These are phyloP conservation scores for Macrophomina phaseolina DNA, from an alignment of 2,329 filamentous ascomycete genomes.

Conservation along the genomic window DNA sequence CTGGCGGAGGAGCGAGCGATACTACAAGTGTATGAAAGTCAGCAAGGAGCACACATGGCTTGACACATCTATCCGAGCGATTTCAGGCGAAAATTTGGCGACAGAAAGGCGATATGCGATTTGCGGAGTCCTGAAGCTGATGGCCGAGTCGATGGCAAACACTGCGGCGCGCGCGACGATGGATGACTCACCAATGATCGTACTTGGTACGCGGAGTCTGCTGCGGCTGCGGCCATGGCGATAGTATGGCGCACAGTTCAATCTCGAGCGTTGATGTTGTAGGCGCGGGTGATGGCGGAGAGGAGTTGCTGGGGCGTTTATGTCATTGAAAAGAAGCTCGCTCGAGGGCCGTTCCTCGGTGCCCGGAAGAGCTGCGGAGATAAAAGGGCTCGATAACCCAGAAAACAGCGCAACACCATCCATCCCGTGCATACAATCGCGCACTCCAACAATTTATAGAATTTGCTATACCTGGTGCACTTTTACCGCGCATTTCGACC, in stretches of 20 bases:
- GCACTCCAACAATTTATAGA: background rate
- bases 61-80: background rate
- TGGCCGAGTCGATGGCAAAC: conserved; percentile 13
- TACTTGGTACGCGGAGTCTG: conserved; percentile 46
- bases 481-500: conserved; percentile 20
- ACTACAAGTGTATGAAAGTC: conserved; percentile 59
- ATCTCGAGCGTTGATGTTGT: background rate
- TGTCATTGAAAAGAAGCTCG: conserved; percentile 27
- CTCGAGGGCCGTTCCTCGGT: conserved; percentile 19
- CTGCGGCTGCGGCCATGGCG: conserved; percentile 36
- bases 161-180: background rate
- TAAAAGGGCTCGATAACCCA: background rate
- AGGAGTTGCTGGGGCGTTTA: conserved; percentile 21
- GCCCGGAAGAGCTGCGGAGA: conserved; percentile 15
- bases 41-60: background rate
- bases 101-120: background rate
- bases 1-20: conserved; percentile 88
- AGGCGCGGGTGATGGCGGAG: conserved; percentile 14
- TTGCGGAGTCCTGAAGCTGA: background rate
- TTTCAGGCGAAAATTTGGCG: background rate
- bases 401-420: background rate
- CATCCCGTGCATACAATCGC: background rate
- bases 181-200: conserved; percentile 45
- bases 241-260: background rate
- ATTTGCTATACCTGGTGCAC: conserved; percentile 9